A percentile compares a stretch with the other conserved stretches of the same genome.
Evolutionary conservation across 164 flowering plant genomes (phyloP).

Genomic region (Sextonia rubra): DNA sequence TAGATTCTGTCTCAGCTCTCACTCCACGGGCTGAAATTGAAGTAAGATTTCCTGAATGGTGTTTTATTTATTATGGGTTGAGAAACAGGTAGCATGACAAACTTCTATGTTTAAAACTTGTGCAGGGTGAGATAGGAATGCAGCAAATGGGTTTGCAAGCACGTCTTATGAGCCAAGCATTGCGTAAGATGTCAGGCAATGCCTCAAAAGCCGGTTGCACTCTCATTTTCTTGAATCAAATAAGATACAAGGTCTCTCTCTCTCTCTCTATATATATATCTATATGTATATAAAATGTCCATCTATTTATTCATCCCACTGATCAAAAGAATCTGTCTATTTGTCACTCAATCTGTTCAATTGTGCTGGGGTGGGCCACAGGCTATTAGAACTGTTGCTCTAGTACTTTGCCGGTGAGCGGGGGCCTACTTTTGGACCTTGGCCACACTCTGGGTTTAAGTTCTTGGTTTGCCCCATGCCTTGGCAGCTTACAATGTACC

Average conservation of each 20-base stretch:
- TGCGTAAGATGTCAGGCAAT: conserved; percentile 99
- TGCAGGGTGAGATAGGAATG: conserved; percentile 98
- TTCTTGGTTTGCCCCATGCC: too few relatives aligned
- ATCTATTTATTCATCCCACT: too few relatives aligned
- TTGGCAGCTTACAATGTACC: too few relatives aligned
- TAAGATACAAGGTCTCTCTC: conserved; percentile 78
- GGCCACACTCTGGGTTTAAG: too few relatives aligned
- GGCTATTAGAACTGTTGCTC: too few relatives aligned
- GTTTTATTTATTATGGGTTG: background rate
- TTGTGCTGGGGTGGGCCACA: too few relatives aligned
- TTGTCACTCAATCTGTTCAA: too few relatives aligned
- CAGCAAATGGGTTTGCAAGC: conserved; percentile 99
- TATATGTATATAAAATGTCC: too few relatives aligned
- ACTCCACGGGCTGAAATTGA: conserved; percentile 98
- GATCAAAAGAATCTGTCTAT: too few relatives aligned
- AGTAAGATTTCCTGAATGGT: conserved; percentile 32
- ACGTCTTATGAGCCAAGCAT: conserved; percentile 98
- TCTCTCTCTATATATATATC: too few relatives aligned
- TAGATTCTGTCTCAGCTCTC: conserved; percentile 97
- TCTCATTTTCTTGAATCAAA: conserved; percentile 90
- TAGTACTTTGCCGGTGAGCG: too few relatives aligned
- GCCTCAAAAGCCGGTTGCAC: conserved; percentile 99
- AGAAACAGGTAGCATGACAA: conserved; percentile 3
- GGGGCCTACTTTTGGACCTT: too few relatives aligned
- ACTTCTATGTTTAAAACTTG: background rate